Base-by-base conservation (phyloP, 2,329 filamentous ascomycete species). In the Botrytis fragariae region DNA sequence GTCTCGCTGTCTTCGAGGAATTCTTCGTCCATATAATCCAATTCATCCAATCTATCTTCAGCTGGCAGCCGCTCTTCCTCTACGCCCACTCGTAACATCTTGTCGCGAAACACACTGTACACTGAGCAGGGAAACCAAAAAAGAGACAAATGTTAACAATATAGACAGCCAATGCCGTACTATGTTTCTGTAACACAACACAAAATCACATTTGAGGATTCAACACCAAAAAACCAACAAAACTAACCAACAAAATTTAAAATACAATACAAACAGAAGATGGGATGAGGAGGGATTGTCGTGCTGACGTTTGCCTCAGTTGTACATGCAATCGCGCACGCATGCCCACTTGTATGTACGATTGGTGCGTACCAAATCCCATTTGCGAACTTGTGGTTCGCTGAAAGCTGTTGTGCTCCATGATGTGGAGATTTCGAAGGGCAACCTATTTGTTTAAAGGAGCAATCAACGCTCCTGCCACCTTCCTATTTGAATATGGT, bases 11-110 rank as follows among this genome's bases (percentile, higher is more conserved):
- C 60, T 18, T 54, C 72, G 5, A 73, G 29, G 37, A 32, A 32
- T 29, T 67, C 62, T 22, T 63, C 72, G 20, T 71, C 59, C 18
- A 69, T 35, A 22, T 67, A 44, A 48, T 72, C 64, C 35, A 44
- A 8, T 4, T 61, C 22, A 64, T 72, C 70, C 61, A 67, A 67
- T 29, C 22, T 54, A 22, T 54, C 16, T 9, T n/a, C 25, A 42
- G 12, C 10, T 37, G 18, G 48, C 18, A 42, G 8, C 18, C 39
- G 48, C 18, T 39, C 35, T 25, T 68, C 48, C n/a, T 68, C 48
- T 22, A 9, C 25, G 12, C n/a, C 35, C 37, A n/a, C 48, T 68
- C 12, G 48, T 22, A 16, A 68, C 65, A 68, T 68, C 65, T 57
- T 44, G 48, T 68, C 48, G 37, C 35, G 20, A 65, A 25, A 22